Base-by-base conservation (phyloP, 2,329 filamentous ascomycete genomes). In the Colletotrichum truncatum region DNA sequence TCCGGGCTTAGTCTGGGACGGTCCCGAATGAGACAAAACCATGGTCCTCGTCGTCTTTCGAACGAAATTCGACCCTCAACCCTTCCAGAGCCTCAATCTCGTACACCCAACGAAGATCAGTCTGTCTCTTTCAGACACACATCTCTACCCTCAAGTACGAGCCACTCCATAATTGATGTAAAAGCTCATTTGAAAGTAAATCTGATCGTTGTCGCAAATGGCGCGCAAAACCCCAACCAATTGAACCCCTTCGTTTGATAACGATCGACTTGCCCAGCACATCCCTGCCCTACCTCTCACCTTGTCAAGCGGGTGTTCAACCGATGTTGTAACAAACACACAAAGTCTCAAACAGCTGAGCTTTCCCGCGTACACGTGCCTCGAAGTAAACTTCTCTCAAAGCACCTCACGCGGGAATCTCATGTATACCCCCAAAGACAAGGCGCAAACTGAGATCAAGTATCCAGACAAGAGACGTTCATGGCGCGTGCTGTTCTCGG, bases 21-120 rank as follows among this genome's bases (percentile, higher is more conserved):
- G 57, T 55, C 60, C 63, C 43, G 34, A 56, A 57, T 63, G 63
- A 62, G 63, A 66, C 63, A 59, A 64, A 32, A n/a, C 57, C 51
- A 41, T 65, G 34, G 62, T 30, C 58, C 51, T 66, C 41, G 34
- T 46, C 51, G 39, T 51, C 36, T 8, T 32, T 59, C 39, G 36
- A 39, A 39, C 32, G n/a, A 52, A 36, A 38, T 26, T 46, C 46
- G 30, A n/a, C 34, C 36, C 54, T 21, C 48, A 49, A 41, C 41
- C 39, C 41, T 30, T 39, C 30, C 25, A 32, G 51, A 61, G 62
- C 56, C 61, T 53, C 56, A 49, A 41, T 30, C 62, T 41, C 28
- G 34, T 6, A 26, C 34, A 36, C 39, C 12, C 28, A 21, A 43
- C 52, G 43, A 28, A 38, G 41, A 57, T 46, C 51, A 30, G 8